These are phyloP conservation scores for Sphagnum magellanicum DNA, from an alignment of 228 moss, liverwort and hornwort species.

Conservation along the genomic window DNA sequence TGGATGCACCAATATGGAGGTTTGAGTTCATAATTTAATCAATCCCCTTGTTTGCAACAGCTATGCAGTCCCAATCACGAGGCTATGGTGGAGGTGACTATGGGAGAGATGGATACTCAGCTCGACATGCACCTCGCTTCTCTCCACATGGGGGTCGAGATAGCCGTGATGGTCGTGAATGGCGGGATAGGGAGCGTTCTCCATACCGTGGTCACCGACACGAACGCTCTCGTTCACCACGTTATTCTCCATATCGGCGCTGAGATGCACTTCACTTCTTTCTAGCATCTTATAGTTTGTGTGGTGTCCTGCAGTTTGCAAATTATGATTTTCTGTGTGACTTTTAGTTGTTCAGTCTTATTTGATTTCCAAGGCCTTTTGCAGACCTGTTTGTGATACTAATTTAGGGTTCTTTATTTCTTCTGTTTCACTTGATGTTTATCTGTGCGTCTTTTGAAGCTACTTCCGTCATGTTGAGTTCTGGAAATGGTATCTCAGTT, in stretches of 20 bases:
- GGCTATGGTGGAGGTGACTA: constrained; percentile 23
- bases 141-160: constrained; percentile 11
- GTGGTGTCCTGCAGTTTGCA: too few species aligned
- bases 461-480: too few species aligned
- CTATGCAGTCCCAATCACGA: constrained; percentile 44
- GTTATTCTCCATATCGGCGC: constrained; percentile 48
- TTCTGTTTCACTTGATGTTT: too few species aligned
- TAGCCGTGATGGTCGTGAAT: constrained; percentile 34
- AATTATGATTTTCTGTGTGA: too few species aligned
- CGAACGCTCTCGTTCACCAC: constrained; percentile 44
- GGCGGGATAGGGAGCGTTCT: constrained; percentile 43
- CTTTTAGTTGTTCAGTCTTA: too few species aligned
- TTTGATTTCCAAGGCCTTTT: too few species aligned
- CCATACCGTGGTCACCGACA: constrained; percentile 50
- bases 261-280: constrained; percentile 6
- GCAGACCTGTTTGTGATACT: too few species aligned
- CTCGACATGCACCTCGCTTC: constrained; percentile 37
- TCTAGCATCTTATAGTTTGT: not conserved
- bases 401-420: too few species aligned
- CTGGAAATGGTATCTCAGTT: too few species aligned
- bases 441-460: too few species aligned
- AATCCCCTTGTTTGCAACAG: constrained; percentile 7
- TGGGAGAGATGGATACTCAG: constrained; percentile 48
- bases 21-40: too few species aligned
- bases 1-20: not conserved